A percentile compares a stretch with the other conserved stretches of the same genome.
Evolutionary conservation across 2,329 filamentous ascomycete genomes (phyloP).

Genomic region (Dactylellina parvicollis): DNA sequence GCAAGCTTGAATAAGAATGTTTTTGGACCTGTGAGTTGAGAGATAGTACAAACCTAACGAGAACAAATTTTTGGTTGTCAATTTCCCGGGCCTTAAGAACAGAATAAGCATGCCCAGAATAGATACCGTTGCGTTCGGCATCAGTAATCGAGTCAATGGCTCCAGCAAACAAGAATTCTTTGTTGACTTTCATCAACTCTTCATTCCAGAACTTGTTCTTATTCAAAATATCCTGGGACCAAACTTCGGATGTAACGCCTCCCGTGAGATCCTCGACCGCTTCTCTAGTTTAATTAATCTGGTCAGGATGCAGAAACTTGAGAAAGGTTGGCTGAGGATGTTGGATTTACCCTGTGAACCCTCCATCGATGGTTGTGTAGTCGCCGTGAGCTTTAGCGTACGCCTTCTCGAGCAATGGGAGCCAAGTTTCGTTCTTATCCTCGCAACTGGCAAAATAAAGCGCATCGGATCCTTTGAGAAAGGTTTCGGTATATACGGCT

Average conservation of each 20-base stretch:
- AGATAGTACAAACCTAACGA: slow-evolving; percentile 62
- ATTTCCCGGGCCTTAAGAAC: slow-evolving; percentile 68
- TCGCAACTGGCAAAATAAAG: slow-evolving; percentile 81
- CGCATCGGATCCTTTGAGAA: slow-evolving; percentile 79
- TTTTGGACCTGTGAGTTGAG: slow-evolving; percentile 17
- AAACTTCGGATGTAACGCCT: slow-evolving; percentile 75
- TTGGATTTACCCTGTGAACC: slow-evolving; percentile 70
- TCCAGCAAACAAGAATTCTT: slow-evolving; percentile 75
- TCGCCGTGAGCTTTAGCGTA: slow-evolving; percentile 87
- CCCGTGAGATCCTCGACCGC: slow-evolving; percentile 72
- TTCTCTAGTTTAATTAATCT: no score
- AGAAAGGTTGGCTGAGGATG: not conserved
- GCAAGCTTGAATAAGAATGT: not conserved
- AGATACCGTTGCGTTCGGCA: slow-evolving; percentile 64
- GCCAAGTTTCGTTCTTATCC: slow-evolving; percentile 82
- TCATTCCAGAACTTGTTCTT: slow-evolving; percentile 85
- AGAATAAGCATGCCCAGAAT: slow-evolving; percentile 71
- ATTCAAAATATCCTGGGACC: slow-evolving; percentile 77
- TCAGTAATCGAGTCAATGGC: slow-evolving; percentile 32
- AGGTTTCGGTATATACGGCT: slow-evolving; percentile 74
- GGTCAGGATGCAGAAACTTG: slow-evolving; percentile 6
- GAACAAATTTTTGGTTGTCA: slow-evolving; percentile 63
- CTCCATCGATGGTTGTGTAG: slow-evolving; percentile 77
- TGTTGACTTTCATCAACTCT: slow-evolving; percentile 80
- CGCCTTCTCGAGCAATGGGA: slow-evolving; percentile 81